Base-by-base conservation (phyloP, 768 basidiomycete species). In the Podaxis mareebaensis region DNA sequence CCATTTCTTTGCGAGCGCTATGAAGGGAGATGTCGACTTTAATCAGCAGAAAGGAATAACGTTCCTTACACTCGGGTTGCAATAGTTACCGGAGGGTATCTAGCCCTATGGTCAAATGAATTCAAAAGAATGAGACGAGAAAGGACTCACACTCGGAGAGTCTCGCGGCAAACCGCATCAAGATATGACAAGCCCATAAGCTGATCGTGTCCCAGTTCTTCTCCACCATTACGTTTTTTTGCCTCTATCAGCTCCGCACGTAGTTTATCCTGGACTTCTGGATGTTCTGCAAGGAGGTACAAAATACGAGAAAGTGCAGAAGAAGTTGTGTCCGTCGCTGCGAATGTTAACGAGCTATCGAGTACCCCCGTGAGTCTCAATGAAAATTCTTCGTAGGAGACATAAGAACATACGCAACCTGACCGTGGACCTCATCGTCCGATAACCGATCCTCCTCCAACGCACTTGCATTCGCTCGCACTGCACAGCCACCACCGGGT, bases 281-380 rank as follows among this genome's bases (percentile, higher is more conserved):
- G 74, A 60, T 78, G 72, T 12, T 70, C 54, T 0, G 78, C 65
- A 0, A 82, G 72, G 0, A 76, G 48, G 33, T 71, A 64, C 2
- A 83, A 59, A 3, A 71, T 75, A 1, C 78, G 72, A 0, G 73
- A 67, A 5, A 82, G 66, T 3, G 76, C 76, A 6, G 67, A 72
- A 1, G 80, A 79, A 0, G 80, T 81, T 1, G 80, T 82, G 61
- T 82, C 81, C 59, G 74, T 77, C 0, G 76, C 79, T 0, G 78
- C 79, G 59, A 79, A 76, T 13, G 77, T 74, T 8, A 83, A 65
- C 0, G 76, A 71, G 11, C 78, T 80, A 39, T 4, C 0, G 8
- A 12, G 20, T 15, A 22, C 28, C 28, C 28, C 4, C 13, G 13
- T 8, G n/a, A 7, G n/a, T 6, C 15, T 13, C n/a, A 48, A 28